phyloP scores from a whole-genome alignment of 2,329 filamentous ascomycete genomes.

The Hawksworthiomyces lignivorus region DNA sequence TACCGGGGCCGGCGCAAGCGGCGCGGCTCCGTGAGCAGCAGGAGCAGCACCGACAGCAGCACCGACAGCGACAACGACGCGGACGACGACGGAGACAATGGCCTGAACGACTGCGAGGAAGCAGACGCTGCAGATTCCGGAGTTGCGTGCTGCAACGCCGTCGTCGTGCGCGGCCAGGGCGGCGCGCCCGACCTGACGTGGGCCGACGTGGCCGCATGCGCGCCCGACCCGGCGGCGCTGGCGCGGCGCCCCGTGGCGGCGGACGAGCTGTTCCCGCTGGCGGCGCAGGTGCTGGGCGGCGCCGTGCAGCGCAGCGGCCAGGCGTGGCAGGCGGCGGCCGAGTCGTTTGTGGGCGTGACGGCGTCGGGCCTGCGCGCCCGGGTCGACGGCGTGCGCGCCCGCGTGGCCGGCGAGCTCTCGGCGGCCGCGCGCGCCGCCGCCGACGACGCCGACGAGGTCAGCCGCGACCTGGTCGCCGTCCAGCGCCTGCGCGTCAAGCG shows the following conservation, averaged over 20 bases:
- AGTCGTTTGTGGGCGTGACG: conserved; percentile 50
- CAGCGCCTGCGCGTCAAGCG: conserved; percentile 75
- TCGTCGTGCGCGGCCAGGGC: neutral
- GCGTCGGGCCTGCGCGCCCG: conserved; percentile 43
- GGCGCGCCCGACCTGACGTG: conserved; percentile 24
- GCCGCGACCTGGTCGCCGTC: conserved; percentile 64
- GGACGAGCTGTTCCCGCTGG: conserved; percentile 41
- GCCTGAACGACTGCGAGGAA: neutral
- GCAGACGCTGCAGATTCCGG: neutral
- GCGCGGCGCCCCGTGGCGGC: conserved; percentile 28
- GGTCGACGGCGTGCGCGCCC: conserved; percentile 39
- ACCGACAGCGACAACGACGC: conserved; percentile 16
- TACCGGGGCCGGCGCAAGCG: neutral
- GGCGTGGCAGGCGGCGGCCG: conserved; percentile 51
- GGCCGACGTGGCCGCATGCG: conserved; percentile 36
- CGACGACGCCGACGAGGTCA: conserved; percentile 74
- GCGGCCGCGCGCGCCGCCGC: conserved; percentile 58
- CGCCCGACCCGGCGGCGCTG: conserved; percentile 27
- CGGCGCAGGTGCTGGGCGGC: conserved; percentile 42
- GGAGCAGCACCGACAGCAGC: neutral
- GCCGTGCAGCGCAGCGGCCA: conserved; percentile 41
- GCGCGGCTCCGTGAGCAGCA: conserved; percentile 2
- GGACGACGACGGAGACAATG: conserved; percentile 12
- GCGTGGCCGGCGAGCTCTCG: conserved; percentile 45
- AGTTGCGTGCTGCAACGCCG: neutral